Base-by-base conservation (phyloP, 192 early-diverging fungal species). In the Coemansia sp. region DNA sequence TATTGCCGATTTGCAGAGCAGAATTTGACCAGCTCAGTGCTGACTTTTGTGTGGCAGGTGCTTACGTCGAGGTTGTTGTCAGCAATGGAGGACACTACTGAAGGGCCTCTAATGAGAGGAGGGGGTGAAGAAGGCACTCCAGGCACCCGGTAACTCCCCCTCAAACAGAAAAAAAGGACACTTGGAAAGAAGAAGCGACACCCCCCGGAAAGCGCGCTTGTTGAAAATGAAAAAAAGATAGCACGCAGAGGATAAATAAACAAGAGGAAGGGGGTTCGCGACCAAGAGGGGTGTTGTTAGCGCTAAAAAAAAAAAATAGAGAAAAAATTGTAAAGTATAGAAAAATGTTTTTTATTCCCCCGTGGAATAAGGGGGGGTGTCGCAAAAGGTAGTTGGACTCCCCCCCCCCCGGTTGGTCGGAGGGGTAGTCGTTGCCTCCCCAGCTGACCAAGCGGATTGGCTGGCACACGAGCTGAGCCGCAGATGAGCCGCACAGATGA, bases 201-300 rank as follows among this genome's bases (percentile, higher is more conserved):
- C 27, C 12, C 6, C 22, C 47, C 11, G 19, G 11, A 19, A 56
- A 59, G n/a, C 35, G 17, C 27, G 6, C 22, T 2, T 6, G 22
- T 6, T 22, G 46, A 25, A 14, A 20, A 24, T 12, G 46, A 25
- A 49, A 12, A 20, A 12, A 49, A 8, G 46, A 49, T 49, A 49
- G 46, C n/a, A 39, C 39, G 12, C 14, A 20, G 59, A 47, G 19
- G 40, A 41, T 43, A 70, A 58, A 53, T 37, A 57, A 47, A 63
- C 32, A 71, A 57, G 20, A n/a, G n/a, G n/a, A 47, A 62, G 41
- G n/a, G n/a, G n/a, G n/a, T n/a, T n/a, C n/a, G n/a, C n/a, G n/a
- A n/a, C n/a, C n/a, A n/a, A n/a, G n/a, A n/a, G n/a, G n/a, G n/a
- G n/a, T n/a, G n/a, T n/a, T n/a, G n/a, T n/a, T n/a, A n/a, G n/a